Conservation (phyloP, 2,329 filamentous ascomycete genomes). For the Venturia effusa region DNA sequence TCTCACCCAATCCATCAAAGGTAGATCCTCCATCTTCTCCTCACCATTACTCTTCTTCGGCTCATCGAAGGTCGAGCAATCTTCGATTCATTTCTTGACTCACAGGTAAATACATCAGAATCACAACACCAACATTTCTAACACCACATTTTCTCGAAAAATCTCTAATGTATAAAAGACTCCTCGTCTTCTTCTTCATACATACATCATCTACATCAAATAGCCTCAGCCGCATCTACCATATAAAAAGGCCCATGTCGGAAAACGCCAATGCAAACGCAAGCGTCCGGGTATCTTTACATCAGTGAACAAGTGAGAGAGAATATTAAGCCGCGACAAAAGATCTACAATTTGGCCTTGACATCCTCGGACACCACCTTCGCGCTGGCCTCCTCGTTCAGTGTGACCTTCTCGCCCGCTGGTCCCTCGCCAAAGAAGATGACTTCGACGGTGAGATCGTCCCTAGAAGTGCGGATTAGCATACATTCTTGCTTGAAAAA, state of each 20-base stretch:
- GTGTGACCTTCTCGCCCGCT: slow-evolving; percentile 58
- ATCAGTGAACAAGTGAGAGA: neutral
- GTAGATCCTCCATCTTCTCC: too few relatives aligned
- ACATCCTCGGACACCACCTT: slow-evolving; percentile 22
- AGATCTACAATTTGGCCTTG: slow-evolving; percentile 7
- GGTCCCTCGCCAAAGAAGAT: slow-evolving; percentile 86
- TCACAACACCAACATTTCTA: too few relatives aligned
- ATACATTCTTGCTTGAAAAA: neutral
- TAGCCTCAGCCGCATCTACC: neutral
- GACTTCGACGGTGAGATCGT: slow-evolving; percentile 93
- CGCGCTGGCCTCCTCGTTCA: slow-evolving; percentile 82
- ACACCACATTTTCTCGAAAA: too few relatives aligned
- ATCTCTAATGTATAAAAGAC: too few relatives aligned
- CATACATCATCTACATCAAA: too few relatives aligned
- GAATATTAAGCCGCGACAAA: neutral
- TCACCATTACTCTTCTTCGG: too few relatives aligned
- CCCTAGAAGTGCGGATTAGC: slow-evolving; percentile 39
- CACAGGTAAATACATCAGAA: too few relatives aligned
- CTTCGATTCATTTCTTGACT: too few relatives aligned
- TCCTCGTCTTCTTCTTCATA: too few relatives aligned
- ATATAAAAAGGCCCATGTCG: neutral
- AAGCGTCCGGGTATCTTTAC: neutral
- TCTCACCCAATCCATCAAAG: too few relatives aligned
- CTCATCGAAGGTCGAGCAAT: too few relatives aligned
- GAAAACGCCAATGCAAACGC: neutral